These are phyloP conservation scores for Rugosomyces carneus DNA, from an alignment of 1,284 basidiomycete genomes.

Conservation along the genomic window DNA sequence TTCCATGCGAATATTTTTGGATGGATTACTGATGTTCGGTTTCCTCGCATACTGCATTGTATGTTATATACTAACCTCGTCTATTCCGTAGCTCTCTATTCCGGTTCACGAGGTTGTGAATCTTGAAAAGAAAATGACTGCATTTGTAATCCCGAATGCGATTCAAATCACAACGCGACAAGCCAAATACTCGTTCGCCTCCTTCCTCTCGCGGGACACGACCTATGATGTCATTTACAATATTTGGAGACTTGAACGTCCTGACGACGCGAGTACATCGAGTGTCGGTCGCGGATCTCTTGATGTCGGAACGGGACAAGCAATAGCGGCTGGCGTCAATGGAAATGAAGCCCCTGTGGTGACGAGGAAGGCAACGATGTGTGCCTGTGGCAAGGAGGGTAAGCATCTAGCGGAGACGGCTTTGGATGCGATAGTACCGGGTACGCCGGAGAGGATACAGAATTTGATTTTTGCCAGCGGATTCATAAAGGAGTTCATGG, in stretches of 20 bases:
- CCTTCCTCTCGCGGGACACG: conserved; percentile 93
- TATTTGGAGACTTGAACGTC: conserved; percentile 90
- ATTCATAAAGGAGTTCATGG: conserved; percentile 94
- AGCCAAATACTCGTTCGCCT: conserved; percentile 89
- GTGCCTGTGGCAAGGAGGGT: conserved; percentile 69
- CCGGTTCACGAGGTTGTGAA: conserved; percentile 87
- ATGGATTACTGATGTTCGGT: conserved; percentile 91
- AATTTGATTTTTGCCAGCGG: conserved; percentile 95
- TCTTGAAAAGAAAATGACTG: conserved; percentile 98
- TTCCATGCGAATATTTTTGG: conserved; percentile 99
- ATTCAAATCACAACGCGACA: conserved; percentile 86
- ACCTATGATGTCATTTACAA: conserved; percentile 95
- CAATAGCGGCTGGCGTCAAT: conserved; percentile 19
- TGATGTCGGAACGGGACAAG: conserved; percentile 21
- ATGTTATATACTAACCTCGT: not conserved
- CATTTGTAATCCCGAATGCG: conserved; percentile 97
- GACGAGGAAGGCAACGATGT: conserved; percentile 56
- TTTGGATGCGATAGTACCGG: conserved; percentile 77
- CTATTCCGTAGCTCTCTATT: conserved; percentile 67
- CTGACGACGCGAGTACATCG: conserved; percentile 52
- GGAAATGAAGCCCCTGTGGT: conserved; percentile 14
- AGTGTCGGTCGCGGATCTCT: conserved; percentile 25
- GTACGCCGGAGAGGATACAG: conserved; percentile 92
- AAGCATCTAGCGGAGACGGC: conserved; percentile 72
- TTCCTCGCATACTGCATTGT: not conserved